Conservation (phyloP, 352 stramenopile species). For the Phytopythium montanum region DNA sequence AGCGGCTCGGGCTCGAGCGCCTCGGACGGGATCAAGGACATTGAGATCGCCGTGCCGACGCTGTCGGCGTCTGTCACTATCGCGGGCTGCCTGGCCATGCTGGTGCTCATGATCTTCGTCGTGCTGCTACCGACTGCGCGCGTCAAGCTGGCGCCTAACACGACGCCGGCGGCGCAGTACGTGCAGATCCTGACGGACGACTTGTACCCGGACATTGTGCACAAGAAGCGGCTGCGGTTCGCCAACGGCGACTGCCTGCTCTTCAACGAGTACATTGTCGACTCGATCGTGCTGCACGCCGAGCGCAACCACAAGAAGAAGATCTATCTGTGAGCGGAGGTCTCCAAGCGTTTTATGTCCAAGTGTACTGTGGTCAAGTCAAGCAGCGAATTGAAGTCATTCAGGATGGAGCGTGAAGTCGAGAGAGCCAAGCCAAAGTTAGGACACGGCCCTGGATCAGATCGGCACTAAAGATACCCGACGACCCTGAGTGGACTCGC, state of each 20-base stretch:
- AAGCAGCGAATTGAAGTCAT: neutral
- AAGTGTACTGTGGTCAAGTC: neutral
- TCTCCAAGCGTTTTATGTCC: neutral
- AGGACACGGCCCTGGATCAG: too few relatives aligned
- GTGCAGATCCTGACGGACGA: slow-evolving; percentile 72
- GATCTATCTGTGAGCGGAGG: slow-evolving; percentile 43
- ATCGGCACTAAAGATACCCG: too few relatives aligned
- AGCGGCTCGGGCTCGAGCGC: slow-evolving; percentile 12
- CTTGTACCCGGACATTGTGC: slow-evolving; percentile 59
- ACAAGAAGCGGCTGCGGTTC: slow-evolving; percentile 71
- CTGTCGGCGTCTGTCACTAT: slow-evolving; percentile 45
- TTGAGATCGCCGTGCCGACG: slow-evolving; percentile 42
- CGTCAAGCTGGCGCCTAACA: slow-evolving; percentile 55
- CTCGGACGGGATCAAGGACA: slow-evolving; percentile 25
- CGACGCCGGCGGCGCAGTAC: slow-evolving; percentile 58
- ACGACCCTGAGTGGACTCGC: too few relatives aligned
- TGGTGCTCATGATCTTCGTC: slow-evolving; percentile 49
- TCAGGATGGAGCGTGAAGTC: too few relatives aligned
- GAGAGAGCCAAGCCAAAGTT: too few relatives aligned
- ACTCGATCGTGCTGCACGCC: slow-evolving; percentile 54
- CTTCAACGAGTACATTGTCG: slow-evolving; percentile 67
- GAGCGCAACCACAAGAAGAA: slow-evolving; percentile 57
- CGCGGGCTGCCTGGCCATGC: slow-evolving; percentile 44
- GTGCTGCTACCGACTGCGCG: slow-evolving; percentile 46
- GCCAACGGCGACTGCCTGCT: slow-evolving; percentile 55